Conservation (phyloP, 2,329 filamentous ascomycete species). For the Aspergillus sp. region DNA sequence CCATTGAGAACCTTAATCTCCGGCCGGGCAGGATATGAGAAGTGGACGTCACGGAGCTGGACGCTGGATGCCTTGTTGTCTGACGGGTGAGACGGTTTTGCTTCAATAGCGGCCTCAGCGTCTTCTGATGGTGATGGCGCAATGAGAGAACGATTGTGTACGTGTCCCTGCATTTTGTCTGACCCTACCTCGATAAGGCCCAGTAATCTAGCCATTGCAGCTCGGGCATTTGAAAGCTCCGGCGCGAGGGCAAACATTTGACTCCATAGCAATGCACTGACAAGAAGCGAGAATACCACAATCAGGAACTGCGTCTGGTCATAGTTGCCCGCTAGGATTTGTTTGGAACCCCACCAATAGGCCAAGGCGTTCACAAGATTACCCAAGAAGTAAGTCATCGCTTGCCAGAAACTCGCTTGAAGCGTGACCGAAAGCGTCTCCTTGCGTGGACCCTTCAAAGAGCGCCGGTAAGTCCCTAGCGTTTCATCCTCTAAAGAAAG, state of each 20-base stretch:
- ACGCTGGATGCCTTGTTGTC: slow-evolving; percentile 43
- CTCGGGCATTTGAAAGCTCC: slow-evolving; percentile 57
- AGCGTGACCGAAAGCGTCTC: slow-evolving; percentile 52
- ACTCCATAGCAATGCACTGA: slow-evolving; percentile 70
- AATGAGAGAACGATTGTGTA: slow-evolving; percentile 11
- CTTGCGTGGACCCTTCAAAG: slow-evolving; percentile 48
- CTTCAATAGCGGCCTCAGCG: background rate
- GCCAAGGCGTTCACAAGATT: slow-evolving; percentile 72
- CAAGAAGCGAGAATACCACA: slow-evolving; percentile 67
- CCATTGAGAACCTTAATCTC: slow-evolving; percentile 59
- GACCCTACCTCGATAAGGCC: slow-evolving; percentile 41
- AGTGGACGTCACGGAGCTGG: slow-evolving; percentile 60
- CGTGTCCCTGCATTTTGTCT: slow-evolving; percentile 29
- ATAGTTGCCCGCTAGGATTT: slow-evolving; percentile 65
- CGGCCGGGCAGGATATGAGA: slow-evolving; percentile 65
- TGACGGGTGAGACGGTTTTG: background rate
- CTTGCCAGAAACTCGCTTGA: slow-evolving; percentile 47
- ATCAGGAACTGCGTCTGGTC: slow-evolving; percentile 70
- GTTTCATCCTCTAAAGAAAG: slow-evolving; percentile 54
- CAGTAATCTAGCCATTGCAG: slow-evolving; percentile 60
- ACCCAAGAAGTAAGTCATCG: slow-evolving; percentile 46
- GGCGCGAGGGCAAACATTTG: slow-evolving; percentile 74
- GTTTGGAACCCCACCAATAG: slow-evolving; percentile 76
- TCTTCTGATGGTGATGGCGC: slow-evolving; percentile 4
- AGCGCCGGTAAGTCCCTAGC: slow-evolving; percentile 45